Evolutionary conservation across 352 stramenopile genomes (phyloP).

Genomic region (Phytophthora multivora): DNA sequence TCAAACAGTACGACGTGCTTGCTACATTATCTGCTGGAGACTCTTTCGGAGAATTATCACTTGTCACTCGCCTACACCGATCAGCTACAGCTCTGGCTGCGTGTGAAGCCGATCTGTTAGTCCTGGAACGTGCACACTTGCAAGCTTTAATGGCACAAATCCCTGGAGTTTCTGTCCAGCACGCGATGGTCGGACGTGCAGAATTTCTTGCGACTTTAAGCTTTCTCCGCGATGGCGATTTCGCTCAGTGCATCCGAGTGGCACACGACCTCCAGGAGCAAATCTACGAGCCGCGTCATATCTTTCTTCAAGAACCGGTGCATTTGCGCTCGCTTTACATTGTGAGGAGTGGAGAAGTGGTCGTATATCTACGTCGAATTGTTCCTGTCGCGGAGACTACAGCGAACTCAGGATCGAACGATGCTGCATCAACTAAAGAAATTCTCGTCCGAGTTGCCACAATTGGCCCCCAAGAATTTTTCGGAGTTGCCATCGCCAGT

Average conservation of each 20-base stretch:
- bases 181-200: constrained; percentile 73
- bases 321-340: constrained; percentile 68
- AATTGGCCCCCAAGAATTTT: constrained; percentile 74
- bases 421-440: constrained; percentile 17
- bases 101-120: constrained; percentile 69
- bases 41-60: constrained; percentile 74
- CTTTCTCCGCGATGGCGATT: constrained; percentile 64
- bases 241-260: constrained; percentile 76
- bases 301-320: constrained; percentile 60
- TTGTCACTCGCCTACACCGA: constrained; percentile 71
- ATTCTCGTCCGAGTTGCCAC: constrained; percentile 71
- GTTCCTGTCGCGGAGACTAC: constrained; percentile 20
- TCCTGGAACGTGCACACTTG: constrained; percentile 72
- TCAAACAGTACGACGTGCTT: constrained; percentile 65
- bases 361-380: constrained; percentile 54
- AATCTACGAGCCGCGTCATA: constrained; percentile 57
- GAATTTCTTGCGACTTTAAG: constrained; percentile 64
- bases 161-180: constrained; percentile 67
- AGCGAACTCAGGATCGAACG: constrained; percentile 2
- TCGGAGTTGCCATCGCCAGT: constrained; percentile 53
- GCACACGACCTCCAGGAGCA: constrained; percentile 69
- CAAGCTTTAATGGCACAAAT: constrained; percentile 37
- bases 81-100: constrained; percentile 68
- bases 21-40: constrained; percentile 68
- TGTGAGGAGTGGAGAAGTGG: constrained; percentile 71